Conservation (phyloP, 345 rosid species). For the Eutrema heterophyllum region DNA sequence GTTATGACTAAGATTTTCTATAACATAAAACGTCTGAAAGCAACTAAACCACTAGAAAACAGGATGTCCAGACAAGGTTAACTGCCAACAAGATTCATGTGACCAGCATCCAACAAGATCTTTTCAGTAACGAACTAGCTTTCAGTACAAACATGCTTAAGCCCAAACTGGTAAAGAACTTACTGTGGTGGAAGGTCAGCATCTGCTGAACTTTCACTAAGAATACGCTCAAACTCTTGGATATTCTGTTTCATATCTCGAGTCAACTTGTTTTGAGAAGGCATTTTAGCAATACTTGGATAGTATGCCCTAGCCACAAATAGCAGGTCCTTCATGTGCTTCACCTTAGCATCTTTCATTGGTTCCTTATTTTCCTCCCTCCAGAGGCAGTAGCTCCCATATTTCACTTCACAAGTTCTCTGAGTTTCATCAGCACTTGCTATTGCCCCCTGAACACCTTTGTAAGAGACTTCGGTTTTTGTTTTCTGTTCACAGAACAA, state of each 20-base stretch:
- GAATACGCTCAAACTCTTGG: constrained; percentile 87
- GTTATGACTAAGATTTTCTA: neutral
- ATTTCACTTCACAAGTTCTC: constrained; percentile 63
- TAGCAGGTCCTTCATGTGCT: constrained; percentile 83
- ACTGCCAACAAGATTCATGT: constrained; percentile 6
- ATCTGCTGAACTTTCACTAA: constrained; percentile 87
- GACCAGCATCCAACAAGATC: neutral
- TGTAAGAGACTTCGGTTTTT: constrained; percentile 11
- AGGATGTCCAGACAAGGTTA: constrained; percentile 2
- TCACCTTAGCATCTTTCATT: constrained; percentile 76
- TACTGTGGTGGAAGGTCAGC: constrained; percentile 79
- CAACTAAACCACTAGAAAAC: neutral
- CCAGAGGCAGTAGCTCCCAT: constrained; percentile 97
- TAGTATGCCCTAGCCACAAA: constrained; percentile 94
- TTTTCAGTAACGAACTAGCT: neutral
- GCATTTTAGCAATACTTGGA: constrained; percentile 92
- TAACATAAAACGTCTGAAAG: neutral
- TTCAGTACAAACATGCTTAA: constrained; percentile 14
- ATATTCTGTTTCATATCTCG: constrained; percentile 81
- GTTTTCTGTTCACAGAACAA: constrained; percentile 39
- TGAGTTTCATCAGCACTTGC: constrained; percentile 38
- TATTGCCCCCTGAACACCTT: constrained; percentile 16
- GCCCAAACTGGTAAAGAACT: constrained; percentile 34
- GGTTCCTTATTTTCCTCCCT: constrained; percentile 73
- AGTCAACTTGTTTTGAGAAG: constrained; percentile 61